Base-by-base conservation (phyloP, 2,329 filamentous ascomycete species). In the Stemphylium vesicarium region DNA sequence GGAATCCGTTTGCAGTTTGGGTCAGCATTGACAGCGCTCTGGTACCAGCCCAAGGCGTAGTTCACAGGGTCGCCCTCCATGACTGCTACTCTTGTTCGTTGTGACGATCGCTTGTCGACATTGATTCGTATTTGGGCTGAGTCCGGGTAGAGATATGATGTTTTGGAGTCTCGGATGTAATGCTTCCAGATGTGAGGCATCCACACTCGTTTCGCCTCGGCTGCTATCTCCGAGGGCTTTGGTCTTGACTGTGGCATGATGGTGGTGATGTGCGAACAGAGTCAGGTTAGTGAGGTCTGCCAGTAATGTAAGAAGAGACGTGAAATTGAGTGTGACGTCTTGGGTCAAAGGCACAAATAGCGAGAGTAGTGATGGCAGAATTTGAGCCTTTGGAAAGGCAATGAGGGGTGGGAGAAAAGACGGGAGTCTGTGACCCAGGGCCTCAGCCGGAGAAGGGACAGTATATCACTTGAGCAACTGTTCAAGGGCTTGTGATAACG, bases 121-220 rank as follows among this genome's bases (percentile, higher is more conserved):
- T 62, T 82, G 76, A 69, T 79, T 56, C 63, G 67, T 55, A 77
- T 69, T 43, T 64, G 60, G 46, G 74, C 53, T 31, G 72, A 65
- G 44, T 79, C 75, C 2, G 69, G 71, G 70, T 85, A 84, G 37
- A 88, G 79, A 64, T 84, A 82, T 3, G 88, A 91, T 62, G 80
- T 82, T 4, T 81, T 80, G 79, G 89, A 66, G 76, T 74, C 52
- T 79, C 77, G 54, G 77, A 79, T 75, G 83, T 86, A 68, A 41
- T 84, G 79, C 32, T 80, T 78, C 66, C 80, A 83, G 64, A 91
- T 85, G 59, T 83, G 78, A 13, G 88, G 88, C 60, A 91, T 87
- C 69, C 87, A 89, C 54, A 82, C 82, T 64, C 81, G 83, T 75
- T 90, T 90, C n/a, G 88, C 88, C 71, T 91, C 88, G 22, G 85